Percentiles rank a stretch among this genome's conserved stretches.
Evolutionary conservation across 2,329 filamentous ascomycete genomes (phyloP).

Genomic region (Aspergillus aculeatus): DNA sequence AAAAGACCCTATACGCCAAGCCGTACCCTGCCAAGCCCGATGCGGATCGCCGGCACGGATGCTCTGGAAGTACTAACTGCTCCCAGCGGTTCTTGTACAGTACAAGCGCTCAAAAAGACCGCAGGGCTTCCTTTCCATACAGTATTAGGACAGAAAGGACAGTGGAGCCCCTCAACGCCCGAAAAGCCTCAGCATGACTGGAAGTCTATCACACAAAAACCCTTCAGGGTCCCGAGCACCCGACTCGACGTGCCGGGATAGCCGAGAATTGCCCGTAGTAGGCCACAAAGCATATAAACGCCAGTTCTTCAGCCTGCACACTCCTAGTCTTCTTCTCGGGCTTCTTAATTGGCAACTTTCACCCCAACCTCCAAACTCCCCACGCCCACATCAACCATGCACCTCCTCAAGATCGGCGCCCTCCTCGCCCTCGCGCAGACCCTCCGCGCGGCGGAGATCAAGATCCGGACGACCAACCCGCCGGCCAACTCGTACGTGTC

Average conservation of each 20-base stretch:
- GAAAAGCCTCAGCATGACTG: no score
- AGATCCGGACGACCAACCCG: slow-evolving; percentile 15
- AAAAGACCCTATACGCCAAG: not conserved
- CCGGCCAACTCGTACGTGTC: slow-evolving; percentile 14
- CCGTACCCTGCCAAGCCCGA: not conserved
- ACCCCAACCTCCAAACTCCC: no score
- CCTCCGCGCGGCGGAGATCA: slow-evolving; percentile 12
- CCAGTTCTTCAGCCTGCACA: not conserved
- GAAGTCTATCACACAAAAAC: not conserved
- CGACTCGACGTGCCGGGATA: not conserved
- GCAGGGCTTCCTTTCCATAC: no score
- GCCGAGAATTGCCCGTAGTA: not conserved
- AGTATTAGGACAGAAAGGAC: no score
- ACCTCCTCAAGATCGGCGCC: slow-evolving; percentile 15
- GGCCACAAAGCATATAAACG: no score
- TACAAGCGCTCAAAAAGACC: no score
- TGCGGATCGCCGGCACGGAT: not conserved
- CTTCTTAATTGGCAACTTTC: no score
- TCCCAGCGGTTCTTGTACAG: no score
- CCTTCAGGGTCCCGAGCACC: not conserved
- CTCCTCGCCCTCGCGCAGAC: slow-evolving; percentile 14
- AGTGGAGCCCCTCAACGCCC: no score
- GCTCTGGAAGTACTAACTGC: not conserved
- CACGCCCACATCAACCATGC: not conserved
- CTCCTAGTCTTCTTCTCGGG: not conserved